Percentiles rank a stretch among this genome's conserved stretches.
phyloP scores from a whole-genome alignment of 345 rosid genomes.

The Melaleuca quinquenervia region DNA sequence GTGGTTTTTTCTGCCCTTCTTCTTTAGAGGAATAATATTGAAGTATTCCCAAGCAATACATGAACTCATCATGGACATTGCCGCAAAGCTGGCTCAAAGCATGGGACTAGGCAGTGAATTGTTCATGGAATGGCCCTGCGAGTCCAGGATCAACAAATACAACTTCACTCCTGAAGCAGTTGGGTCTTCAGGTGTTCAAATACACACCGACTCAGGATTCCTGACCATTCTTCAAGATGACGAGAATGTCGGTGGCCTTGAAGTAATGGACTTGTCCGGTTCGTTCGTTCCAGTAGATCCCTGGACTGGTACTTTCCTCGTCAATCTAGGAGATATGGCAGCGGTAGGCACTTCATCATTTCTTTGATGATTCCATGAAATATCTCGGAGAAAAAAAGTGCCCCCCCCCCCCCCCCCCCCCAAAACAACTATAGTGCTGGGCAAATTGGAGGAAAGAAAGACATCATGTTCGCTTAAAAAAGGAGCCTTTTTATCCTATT shows the following conservation, averaged over 20 bases:
- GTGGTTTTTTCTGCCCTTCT: neutral
- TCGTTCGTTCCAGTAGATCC: slow-evolving; percentile 44
- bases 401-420: too few species aligned
- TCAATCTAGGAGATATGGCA: slow-evolving; percentile 84
- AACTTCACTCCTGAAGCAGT: slow-evolving; percentile 57
- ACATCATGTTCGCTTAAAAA: neutral
- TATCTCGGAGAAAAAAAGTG: neutral
- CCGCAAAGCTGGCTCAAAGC: slow-evolving; percentile 41
- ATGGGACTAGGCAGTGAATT: slow-evolving; percentile 23
- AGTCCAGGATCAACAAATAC: slow-evolving; percentile 84
- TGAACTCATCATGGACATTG: slow-evolving; percentile 41
- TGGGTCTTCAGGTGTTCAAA: slow-evolving; percentile 68
- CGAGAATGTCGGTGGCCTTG: slow-evolving; percentile 73
- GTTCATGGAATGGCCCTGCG: slow-evolving; percentile 65
- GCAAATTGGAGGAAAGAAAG: neutral
- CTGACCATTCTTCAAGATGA: slow-evolving; percentile 84
- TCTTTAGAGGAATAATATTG: slow-evolving; percentile 42
- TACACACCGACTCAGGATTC: slow-evolving; percentile 83
- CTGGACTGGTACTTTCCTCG: slow-evolving; percentile 56
- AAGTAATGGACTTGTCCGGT: slow-evolving; percentile 60
- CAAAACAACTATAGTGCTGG: neutral
- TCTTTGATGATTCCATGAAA: neutral
- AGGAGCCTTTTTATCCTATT: neutral
- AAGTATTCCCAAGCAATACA: slow-evolving; percentile 49
- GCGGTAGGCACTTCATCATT: slow-evolving; percentile 14